Evolutionary conservation across 805 yeast genomes (phyloP).

Genomic region (Nakazawaea pomicola): DNA sequence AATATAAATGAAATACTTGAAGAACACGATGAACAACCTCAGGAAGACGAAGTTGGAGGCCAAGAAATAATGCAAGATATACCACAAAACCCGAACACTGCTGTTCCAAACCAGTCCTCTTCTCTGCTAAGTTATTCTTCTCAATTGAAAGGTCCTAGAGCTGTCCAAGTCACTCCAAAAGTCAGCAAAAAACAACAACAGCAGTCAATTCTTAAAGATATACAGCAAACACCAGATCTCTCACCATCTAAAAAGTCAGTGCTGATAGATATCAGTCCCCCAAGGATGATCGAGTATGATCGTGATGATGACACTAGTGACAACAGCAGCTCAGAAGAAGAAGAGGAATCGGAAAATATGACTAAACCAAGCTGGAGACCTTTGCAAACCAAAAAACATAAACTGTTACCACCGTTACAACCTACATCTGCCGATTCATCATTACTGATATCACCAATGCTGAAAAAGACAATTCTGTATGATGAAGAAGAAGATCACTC

Average conservation of each 20-base stretch:
- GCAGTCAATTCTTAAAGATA: too few relatives aligned
- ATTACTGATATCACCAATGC: conserved; percentile 25
- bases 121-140: conserved; percentile 19
- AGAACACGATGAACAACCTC: conserved; percentile 6
- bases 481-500: conserved; percentile 5
- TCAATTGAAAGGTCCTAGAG: conserved; percentile 25
- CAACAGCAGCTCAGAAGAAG: conserved; percentile 17
- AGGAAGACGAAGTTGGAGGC: conserved; percentile 2
- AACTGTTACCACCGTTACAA: conserved; percentile 31
- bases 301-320: conserved; percentile 18
- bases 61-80: conserved; percentile 7
- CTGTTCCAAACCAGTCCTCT: neutral
- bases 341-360: conserved; percentile 13
- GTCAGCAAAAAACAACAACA: too few relatives aligned
- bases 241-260: conserved; percentile 33
- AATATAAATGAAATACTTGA: conserved; percentile 20
- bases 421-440: conserved; percentile 29
- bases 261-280: conserved; percentile 33
- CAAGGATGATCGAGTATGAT: conserved; percentile 31
- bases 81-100: conserved; percentile 7
- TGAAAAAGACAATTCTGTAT: conserved; percentile 21
- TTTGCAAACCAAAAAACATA: conserved; percentile 24
- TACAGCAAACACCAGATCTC: conserved; percentile 17
- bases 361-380: conserved; percentile 15
- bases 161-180: conserved; percentile 18